These are phyloP conservation scores for Sugiyamaella castrensis DNA, from an alignment of 1,139 yeast species.

Conservation along the genomic window DNA sequence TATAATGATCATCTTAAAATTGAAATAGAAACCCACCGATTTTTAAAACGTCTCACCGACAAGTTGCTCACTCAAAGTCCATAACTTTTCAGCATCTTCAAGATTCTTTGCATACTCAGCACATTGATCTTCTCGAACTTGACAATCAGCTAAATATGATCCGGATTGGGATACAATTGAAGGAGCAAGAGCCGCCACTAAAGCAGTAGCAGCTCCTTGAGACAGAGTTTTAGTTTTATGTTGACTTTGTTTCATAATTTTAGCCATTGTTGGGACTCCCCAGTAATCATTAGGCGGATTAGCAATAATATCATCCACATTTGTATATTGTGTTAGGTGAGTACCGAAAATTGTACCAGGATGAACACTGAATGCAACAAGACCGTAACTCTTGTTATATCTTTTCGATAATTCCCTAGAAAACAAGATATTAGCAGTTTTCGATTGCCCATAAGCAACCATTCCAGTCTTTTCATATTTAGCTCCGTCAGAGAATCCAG, in stretches of 20 bases:
- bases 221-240: not conserved
- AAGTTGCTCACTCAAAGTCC: constrained; percentile 17
- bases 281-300: constrained; percentile 6
- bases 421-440: constrained; percentile 28
- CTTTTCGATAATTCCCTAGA: constrained; percentile 8
- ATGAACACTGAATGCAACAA: constrained; percentile 16
- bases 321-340: constrained; percentile 12
- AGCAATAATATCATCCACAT: not conserved
- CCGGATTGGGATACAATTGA: constrained; percentile 6
- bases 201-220: constrained; percentile 13
- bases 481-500: constrained; percentile 2
- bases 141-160: constrained; percentile 8
- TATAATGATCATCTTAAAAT: too few relatives aligned
- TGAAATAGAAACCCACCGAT: too few relatives aligned
- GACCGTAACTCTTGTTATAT: constrained; percentile 10
- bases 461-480: constrained; percentile 7
- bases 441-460: constrained; percentile 30
- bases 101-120: constrained; percentile 10
- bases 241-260: too few relatives aligned
- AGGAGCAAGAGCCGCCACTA: constrained; percentile 16
- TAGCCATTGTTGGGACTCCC: not conserved
- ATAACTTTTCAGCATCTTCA: constrained; percentile 13
- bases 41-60: constrained; percentile 13
- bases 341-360: constrained; percentile 16
- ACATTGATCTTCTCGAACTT: constrained; percentile 4